A percentile compares a stretch with the other conserved stretches of the same genome.
These are phyloP conservation scores for Talaromyces sp. DNA, from an alignment of 2,329 filamentous ascomycete species.

Conservation along the genomic window DNA sequence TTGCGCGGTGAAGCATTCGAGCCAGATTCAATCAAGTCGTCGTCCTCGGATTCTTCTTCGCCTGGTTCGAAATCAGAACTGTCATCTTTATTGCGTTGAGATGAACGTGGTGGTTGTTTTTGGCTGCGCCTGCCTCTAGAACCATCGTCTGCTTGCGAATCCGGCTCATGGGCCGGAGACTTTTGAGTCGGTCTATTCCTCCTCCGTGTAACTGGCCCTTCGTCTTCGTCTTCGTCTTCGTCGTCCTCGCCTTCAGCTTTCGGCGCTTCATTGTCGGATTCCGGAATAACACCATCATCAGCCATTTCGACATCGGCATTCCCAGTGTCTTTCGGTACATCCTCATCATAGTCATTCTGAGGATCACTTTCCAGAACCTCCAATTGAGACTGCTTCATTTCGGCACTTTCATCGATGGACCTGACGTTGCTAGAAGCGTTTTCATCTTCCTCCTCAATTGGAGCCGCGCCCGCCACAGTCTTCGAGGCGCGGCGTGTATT, in stretches of 20 bases:
- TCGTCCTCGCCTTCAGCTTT: conserved; percentile 42
- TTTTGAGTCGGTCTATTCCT: conserved; percentile 30
- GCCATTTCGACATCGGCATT: conserved; percentile 35
- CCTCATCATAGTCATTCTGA: conserved; percentile 33
- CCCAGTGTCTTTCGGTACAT: conserved; percentile 25
- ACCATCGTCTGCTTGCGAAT: conserved; percentile 27
- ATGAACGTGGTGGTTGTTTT: conserved; percentile 40
- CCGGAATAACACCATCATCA: conserved; percentile 39
- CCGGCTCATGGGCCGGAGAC: conserved; percentile 28
- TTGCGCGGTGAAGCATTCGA: conserved; percentile 44
- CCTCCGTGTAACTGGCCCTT: conserved; percentile 49
- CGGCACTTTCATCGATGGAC: conserved; percentile 45
- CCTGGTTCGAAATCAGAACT: conserved; percentile 63
- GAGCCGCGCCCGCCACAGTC: conserved; percentile 42
- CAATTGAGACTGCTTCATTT: conserved; percentile 38
- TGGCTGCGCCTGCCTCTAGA: conserved; percentile 38
- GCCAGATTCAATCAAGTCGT: conserved; percentile 52
- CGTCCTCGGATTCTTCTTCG: conserved; percentile 53
- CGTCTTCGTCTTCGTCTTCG: conserved; percentile 58
- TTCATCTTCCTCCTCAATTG: conserved; percentile 30
- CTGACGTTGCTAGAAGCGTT: conserved; percentile 23
- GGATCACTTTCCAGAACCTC: conserved; percentile 44
- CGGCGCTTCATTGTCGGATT: conserved; percentile 39
- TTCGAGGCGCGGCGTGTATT: conserved; percentile 27
- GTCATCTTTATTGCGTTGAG: conserved; percentile 51